Evolutionary conservation across 257 asterid genomes (phyloP).

Genomic region (Capsicum baccatum): DNA sequence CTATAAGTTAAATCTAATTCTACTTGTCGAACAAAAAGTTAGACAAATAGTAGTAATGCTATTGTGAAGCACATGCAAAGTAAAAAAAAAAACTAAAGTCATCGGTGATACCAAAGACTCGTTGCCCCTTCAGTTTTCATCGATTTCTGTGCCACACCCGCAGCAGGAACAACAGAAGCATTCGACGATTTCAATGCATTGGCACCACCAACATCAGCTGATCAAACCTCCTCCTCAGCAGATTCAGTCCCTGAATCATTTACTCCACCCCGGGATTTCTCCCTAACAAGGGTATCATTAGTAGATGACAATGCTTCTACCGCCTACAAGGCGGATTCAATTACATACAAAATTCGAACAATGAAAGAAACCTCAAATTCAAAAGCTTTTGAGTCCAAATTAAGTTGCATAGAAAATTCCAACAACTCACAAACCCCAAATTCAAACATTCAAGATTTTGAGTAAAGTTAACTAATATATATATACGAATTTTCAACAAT

Average conservation of each 20-base stretch:
- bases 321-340: slow-evolving; percentile 55
- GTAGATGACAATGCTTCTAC: slow-evolving; percentile 70
- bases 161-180: slow-evolving; percentile 31
- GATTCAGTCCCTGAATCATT: slow-evolving; percentile 52
- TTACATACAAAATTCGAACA: slow-evolving; percentile 2
- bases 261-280: slow-evolving; percentile 41
- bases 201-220: slow-evolving; percentile 59
- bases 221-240: slow-evolving; percentile 56
- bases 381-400: not conserved
- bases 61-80: slow-evolving; percentile 36
- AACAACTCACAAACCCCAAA: no score
- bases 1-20: no score
- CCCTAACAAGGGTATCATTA: slow-evolving; percentile 47
- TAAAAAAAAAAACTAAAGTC: slow-evolving; percentile 35
- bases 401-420: not conserved
- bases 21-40: no score
- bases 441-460: no score
- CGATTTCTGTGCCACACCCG: slow-evolving; percentile 44
- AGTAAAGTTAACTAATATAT: no score
- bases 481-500: no score
- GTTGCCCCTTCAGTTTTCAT: slow-evolving; percentile 51
- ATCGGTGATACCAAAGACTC: slow-evolving; percentile 39
- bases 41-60: no score
- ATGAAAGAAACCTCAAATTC: not conserved
- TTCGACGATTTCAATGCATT: slow-evolving; percentile 30